Evolutionary conservation across 306 rosid species (phyloP), one percentile per base, ranked within the genome.

Genomic region (Lathyrus sativus): DNA sequence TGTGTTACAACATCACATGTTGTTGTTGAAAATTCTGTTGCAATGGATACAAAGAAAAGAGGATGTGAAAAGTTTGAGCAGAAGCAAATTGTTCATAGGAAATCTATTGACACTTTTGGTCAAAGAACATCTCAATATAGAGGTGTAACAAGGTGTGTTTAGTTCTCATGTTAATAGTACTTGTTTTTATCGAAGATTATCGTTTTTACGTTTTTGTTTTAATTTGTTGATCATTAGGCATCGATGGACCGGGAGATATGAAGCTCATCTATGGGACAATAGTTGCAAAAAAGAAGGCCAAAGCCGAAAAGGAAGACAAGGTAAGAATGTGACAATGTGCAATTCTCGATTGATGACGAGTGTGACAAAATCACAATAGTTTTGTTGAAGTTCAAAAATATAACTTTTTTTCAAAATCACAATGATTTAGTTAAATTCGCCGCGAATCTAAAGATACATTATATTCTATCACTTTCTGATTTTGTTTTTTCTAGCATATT

Each of bases 301-400:
- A 70, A 91, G 90, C 72, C 87, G 97, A 79, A 91, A 91, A 81
- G 97, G 97, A 85, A 91, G 91, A 77, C 96, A 91, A 89, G 97
- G 97, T 91, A 76, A 56, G 80, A 19, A 76, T 11, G 9, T 11
- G 6, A 61, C 80, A 12, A 77, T 12, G 62, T 26, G 11, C 1
- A 29, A 1, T 2, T 55, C 13, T 55, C 3, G 18, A 50, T 18
- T 18, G 3, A 50, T 18, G 26, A 3, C 4, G 11, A 49, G 22
- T 49, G 17, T 49, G 55, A 8, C 26, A 17, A 17, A 8, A 49
- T 49, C 28, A 3, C 29, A 11, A 17, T 18, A 11, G 9, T 50
- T 50, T 50, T 17, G 28, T 9, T 3, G 56, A 50, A 9, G 6
- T 9, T 50, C 24, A 0, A 50, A 17, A 9, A 17, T 50, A 18